phyloP scores from a whole-genome alignment of 208 protist species.

The Leishmania amazonensis region DNA sequence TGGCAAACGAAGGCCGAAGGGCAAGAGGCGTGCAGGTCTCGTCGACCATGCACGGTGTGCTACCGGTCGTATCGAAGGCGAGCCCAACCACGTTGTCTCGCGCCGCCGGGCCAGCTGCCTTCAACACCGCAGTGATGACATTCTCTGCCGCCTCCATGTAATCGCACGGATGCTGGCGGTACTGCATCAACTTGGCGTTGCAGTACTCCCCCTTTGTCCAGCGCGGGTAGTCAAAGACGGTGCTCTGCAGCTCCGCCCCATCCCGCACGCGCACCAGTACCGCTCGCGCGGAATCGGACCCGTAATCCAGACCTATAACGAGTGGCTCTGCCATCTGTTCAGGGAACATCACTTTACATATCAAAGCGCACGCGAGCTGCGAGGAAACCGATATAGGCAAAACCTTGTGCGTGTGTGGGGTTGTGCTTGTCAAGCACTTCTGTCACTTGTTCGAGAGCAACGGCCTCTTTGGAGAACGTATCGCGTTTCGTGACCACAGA shows the following conservation, averaged over 20 bases:
- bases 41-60: conserved; percentile 57
- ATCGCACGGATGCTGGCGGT: conserved; percentile 60
- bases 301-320: conserved; percentile 61
- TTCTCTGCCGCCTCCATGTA: conserved; percentile 51
- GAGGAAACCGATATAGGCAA: neutral
- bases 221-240: conserved; percentile 42
- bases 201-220: conserved; percentile 46
- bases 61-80: conserved; percentile 52
- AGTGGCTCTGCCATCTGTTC: conserved; percentile 26
- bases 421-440: neutral
- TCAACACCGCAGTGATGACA: conserved; percentile 32
- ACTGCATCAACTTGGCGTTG: conserved; percentile 41
- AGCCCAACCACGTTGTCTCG: conserved; percentile 41
- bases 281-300: conserved; percentile 51
- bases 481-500: neutral
- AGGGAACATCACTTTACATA: neutral
- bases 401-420: neutral
- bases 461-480: neutral
- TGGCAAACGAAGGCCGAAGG: conserved; percentile 32
- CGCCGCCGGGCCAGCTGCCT: conserved; percentile 18
- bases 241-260: conserved; percentile 42
- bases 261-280: conserved; percentile 47
- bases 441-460: neutral
- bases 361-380: neutral
- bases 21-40: conserved; percentile 42